Conservation (phyloP, 1,284 basidiomycete genomes). For the Meira miltonrushii region DNA sequence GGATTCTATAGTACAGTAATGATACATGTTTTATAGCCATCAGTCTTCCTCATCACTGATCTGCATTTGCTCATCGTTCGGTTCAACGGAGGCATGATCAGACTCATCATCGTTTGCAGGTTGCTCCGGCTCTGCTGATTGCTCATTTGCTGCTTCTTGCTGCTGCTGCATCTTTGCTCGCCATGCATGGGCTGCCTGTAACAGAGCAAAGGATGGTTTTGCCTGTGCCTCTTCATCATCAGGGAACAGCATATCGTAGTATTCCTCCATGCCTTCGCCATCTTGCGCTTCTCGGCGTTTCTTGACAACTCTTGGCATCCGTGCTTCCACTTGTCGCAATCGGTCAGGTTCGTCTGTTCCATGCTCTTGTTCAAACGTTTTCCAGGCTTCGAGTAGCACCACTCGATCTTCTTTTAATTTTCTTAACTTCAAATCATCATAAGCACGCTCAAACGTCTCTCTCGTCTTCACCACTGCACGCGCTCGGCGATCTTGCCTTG, state of each 20-base stretch:
- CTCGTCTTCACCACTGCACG: constrained; percentile 69
- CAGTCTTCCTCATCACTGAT: neutral
- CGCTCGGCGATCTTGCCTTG: constrained; percentile 54
- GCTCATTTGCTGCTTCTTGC: neutral
- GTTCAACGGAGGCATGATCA: neutral
- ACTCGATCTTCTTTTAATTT: constrained; percentile 86
- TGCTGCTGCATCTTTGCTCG: constrained; percentile 4
- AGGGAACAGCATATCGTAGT: constrained; percentile 50
- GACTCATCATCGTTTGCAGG: neutral
- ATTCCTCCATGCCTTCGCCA: constrained; percentile 41
- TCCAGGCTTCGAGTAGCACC: constrained; percentile 85
- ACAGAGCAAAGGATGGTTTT: constrained; percentile 32
- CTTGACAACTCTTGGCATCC: constrained; percentile 86
- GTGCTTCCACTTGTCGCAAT: constrained; percentile 72
- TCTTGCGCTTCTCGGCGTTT: constrained; percentile 54
- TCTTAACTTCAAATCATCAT: constrained; percentile 74
- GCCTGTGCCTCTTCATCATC: constrained; percentile 44
- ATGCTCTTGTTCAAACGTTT: constrained; percentile 75
- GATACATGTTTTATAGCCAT: neutral
- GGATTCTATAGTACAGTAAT: neutral
- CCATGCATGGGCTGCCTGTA: constrained; percentile 12
- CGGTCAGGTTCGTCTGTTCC: constrained; percentile 55
- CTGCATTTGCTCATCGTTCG: neutral
- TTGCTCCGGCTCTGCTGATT: constrained; percentile 3
- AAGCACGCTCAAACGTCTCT: constrained; percentile 75